A percentile compares a stretch with the other conserved stretches of the same genome.
These are phyloP conservation scores for Oryza meridionalis DNA, from an alignment of 176 grass and related monocot species.

Conservation along the genomic window DNA sequence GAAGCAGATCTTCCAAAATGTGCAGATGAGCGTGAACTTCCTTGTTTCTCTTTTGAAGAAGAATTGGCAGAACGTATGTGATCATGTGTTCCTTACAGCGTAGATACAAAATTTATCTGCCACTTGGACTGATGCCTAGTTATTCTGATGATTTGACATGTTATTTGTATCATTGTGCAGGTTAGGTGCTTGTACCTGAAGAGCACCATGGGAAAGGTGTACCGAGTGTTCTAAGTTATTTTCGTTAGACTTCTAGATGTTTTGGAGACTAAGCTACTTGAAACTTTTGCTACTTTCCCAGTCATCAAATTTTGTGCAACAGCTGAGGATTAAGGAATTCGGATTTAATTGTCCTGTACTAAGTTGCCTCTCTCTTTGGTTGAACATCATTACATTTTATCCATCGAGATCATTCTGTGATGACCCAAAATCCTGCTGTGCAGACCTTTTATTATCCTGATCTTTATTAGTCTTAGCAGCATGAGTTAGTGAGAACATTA, in stretches of 20 bases:
- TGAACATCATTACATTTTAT: neutral
- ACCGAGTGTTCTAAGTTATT: constrained; percentile 57
- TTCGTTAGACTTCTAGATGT: constrained; percentile 17
- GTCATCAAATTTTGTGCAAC: constrained; percentile 4
- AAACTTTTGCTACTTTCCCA: constrained; percentile 6
- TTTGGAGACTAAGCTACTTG: neutral
- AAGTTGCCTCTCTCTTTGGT: constrained; percentile 4
- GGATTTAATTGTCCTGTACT: neutral
- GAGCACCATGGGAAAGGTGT: constrained; percentile 83
- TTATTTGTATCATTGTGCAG: constrained; percentile 16
- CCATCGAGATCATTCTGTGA: neutral
- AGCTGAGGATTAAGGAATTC: constrained; percentile 7
- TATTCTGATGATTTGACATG: neutral
- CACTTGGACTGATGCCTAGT: neutral
- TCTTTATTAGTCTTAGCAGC: neutral
- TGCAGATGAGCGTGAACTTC: constrained; percentile 86
- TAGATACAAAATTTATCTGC: neutral
- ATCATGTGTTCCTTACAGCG: too few relatives aligned
- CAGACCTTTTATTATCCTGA: neutral
- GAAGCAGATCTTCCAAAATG: constrained; percentile 83
- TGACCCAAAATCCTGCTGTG: neutral
- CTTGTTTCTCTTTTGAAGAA: constrained; percentile 86
- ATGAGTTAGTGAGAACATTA: neutral
- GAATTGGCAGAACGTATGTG: constrained; percentile 84
- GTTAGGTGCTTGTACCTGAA: constrained; percentile 91